These are phyloP conservation scores for Monilinia polystroma DNA, from an alignment of 2,329 filamentous ascomycete genomes.

Conservation along the genomic window DNA sequence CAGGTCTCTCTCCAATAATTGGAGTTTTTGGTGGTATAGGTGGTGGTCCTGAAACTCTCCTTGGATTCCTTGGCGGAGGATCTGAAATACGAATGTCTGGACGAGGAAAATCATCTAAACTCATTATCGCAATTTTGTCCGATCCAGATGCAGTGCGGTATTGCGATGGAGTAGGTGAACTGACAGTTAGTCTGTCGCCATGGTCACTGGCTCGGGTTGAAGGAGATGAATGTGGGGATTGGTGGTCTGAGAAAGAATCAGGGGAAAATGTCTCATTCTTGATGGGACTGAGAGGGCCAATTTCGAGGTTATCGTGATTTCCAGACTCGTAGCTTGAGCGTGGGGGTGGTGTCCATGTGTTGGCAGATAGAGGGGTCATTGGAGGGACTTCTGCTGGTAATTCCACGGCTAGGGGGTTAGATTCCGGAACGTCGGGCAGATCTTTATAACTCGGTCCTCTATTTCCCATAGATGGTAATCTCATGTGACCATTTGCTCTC, in stretches of 20 bases:
- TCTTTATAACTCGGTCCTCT: constrained; percentile 26
- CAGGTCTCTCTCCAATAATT: constrained; percentile 51
- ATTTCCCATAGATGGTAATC: constrained; percentile 14
- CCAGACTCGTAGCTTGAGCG: constrained; percentile 41
- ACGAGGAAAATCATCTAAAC: constrained; percentile 57
- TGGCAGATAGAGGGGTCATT: constrained; percentile 22
- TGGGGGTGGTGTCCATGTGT: constrained; percentile 30
- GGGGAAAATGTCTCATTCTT: constrained; percentile 43
- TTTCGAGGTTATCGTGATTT: constrained; percentile 35
- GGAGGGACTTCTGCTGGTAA: constrained; percentile 51
- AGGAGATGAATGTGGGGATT: constrained; percentile 18
- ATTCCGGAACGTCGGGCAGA: constrained; percentile 42
- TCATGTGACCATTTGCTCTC: constrained; percentile 29
- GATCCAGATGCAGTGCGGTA: constrained; percentile 57
- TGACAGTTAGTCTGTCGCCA: constrained; percentile 55
- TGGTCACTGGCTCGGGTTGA: constrained; percentile 40
- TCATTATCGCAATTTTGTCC: constrained; percentile 67
- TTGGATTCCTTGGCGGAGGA: constrained; percentile 13
- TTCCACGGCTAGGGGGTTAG: constrained; percentile 49
- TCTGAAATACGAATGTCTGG: constrained; percentile 29
- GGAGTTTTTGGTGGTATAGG: constrained; percentile 77
- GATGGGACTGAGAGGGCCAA: constrained; percentile 24
- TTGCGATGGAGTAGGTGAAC: constrained; percentile 58
- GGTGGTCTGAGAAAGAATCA: constrained; percentile 31
- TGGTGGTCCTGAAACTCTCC: constrained; percentile 55